These are phyloP conservation scores for Psidium guajava DNA, from an alignment of 345 rosid species.

Conservation along the genomic window DNA sequence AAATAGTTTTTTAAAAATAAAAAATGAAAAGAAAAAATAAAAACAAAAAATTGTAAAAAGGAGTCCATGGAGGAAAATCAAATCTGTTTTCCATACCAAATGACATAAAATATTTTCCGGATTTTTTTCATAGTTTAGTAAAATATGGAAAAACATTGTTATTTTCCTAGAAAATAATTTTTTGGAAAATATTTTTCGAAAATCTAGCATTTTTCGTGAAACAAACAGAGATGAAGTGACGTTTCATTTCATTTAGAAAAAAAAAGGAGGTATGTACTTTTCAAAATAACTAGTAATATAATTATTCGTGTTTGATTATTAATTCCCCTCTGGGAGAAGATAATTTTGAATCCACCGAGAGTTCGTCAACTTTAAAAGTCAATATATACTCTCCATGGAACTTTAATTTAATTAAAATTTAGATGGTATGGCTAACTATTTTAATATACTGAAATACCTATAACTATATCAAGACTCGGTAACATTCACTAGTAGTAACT, in stretches of 20 bases:
- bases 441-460: neutral
- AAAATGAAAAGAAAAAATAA: too few relatives aligned
- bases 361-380: neutral
- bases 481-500: neutral
- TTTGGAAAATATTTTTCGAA: too few relatives aligned
- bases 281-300: neutral
- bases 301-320: neutral
- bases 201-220: too few relatives aligned
- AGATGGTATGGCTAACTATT: neutral
- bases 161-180: too few relatives aligned
- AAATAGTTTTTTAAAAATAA: too few relatives aligned
- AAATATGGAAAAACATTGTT: too few relatives aligned
- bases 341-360: neutral
- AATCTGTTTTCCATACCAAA: too few relatives aligned
- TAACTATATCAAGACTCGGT: neutral
- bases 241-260: neutral
- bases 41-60: too few relatives aligned
- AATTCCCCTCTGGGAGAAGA: neutral
- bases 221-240: neutral
- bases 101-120: too few relatives aligned
- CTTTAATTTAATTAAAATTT: too few relatives aligned
- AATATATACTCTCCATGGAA: neutral
- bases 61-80: too few relatives aligned
- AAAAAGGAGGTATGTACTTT: neutral
- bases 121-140: too few relatives aligned